A percentile compares a stretch with the other conserved stretches of the same genome.
phyloP scores from a whole-genome alignment of 2,329 filamentous ascomycete genomes.

The Colletotrichum viniferum region DNA sequence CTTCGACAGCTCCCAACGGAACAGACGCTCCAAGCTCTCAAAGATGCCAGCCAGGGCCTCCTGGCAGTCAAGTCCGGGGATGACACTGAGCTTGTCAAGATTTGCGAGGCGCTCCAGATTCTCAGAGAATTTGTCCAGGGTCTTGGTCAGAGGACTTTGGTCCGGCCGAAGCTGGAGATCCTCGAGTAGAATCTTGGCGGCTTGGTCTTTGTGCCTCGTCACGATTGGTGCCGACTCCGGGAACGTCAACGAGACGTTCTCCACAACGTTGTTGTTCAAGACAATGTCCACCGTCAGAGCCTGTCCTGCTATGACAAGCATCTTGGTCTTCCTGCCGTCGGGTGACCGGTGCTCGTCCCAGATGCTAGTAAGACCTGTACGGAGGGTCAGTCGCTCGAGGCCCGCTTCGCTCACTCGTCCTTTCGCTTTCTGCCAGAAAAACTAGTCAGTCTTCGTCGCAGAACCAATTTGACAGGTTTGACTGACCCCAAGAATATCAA shows the following conservation, averaged over 20 bases:
- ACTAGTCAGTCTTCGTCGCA: slow-evolving; percentile 27
- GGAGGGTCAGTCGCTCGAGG: slow-evolving; percentile 71
- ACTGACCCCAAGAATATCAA: slow-evolving; percentile 54
- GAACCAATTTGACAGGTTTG: slow-evolving; percentile 28
- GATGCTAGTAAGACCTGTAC: slow-evolving; percentile 68
- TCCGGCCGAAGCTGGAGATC: slow-evolving; percentile 66
- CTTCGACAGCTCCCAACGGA: slow-evolving; percentile 70
- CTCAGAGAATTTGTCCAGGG: slow-evolving; percentile 70
- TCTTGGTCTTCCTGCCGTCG: slow-evolving; percentile 53
- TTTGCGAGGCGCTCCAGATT: slow-evolving; percentile 74
- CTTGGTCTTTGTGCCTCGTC: slow-evolving; percentile 63
- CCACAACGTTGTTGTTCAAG: slow-evolving; percentile 65
- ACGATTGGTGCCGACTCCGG: slow-evolving; percentile 63
- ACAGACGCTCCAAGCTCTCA: slow-evolving; percentile 70
- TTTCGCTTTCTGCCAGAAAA: slow-evolving; percentile 34
- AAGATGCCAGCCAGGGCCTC: slow-evolving; percentile 78
- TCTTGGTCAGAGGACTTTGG: slow-evolving; percentile 72
- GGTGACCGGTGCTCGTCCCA: slow-evolving; percentile 59
- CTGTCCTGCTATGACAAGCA: slow-evolving; percentile 66
- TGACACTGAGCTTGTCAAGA: slow-evolving; percentile 74
- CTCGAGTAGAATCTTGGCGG: slow-evolving; percentile 67
- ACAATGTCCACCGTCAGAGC: slow-evolving; percentile 66
- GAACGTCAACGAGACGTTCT: slow-evolving; percentile 67
- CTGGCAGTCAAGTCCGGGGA: slow-evolving; percentile 74
- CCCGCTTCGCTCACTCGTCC: slow-evolving; percentile 76